Percentiles rank a stretch among this genome's conserved stretches.
These are phyloP conservation scores for Eucalyptus brandiana DNA, from an alignment of 345 rosid genomes.

Conservation along the genomic window DNA sequence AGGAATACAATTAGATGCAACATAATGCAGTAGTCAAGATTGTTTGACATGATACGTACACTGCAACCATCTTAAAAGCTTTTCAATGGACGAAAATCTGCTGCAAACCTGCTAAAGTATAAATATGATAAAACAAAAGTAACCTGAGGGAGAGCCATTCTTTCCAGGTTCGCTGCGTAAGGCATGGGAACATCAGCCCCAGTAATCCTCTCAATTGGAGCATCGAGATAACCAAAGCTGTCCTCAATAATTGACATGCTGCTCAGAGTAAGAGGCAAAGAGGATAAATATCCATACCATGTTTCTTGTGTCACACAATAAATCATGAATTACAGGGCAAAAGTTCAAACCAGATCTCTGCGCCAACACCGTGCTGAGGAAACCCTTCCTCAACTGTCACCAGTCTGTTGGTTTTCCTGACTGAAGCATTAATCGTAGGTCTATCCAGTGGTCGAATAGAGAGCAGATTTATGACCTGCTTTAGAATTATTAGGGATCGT, in stretches of 20 bases:
- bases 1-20: background rate
- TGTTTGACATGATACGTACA: background rate
- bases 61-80: background rate
- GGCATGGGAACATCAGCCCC: slow-evolving; percentile 98
- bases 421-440: slow-evolving; percentile 68
- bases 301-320: background rate
- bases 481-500: background rate
- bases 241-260: slow-evolving; percentile 75
- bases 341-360: slow-evolving; percentile 59
- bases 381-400: slow-evolving; percentile 92
- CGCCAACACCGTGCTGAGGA: slow-evolving; percentile 93
- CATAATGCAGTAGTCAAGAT: background rate
- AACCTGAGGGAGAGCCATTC: slow-evolving; percentile 90
- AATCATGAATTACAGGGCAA: background rate
- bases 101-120: background rate
- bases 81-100: background rate
- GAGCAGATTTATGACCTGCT: slow-evolving; percentile 77
- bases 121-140: background rate
- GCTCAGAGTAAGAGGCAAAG: background rate
- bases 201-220: slow-evolving; percentile 75
- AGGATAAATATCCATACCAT: background rate
- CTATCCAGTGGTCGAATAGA: slow-evolving; percentile 87
- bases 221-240: slow-evolving; percentile 80
- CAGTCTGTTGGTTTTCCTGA: slow-evolving; percentile 85
- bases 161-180: slow-evolving; percentile 80